Percentiles rank a stretch among this genome's conserved stretches.
Evolutionary conservation across 1,284 basidiomycete species (phyloP).

Genomic region (Agaricales sp.): DNA sequence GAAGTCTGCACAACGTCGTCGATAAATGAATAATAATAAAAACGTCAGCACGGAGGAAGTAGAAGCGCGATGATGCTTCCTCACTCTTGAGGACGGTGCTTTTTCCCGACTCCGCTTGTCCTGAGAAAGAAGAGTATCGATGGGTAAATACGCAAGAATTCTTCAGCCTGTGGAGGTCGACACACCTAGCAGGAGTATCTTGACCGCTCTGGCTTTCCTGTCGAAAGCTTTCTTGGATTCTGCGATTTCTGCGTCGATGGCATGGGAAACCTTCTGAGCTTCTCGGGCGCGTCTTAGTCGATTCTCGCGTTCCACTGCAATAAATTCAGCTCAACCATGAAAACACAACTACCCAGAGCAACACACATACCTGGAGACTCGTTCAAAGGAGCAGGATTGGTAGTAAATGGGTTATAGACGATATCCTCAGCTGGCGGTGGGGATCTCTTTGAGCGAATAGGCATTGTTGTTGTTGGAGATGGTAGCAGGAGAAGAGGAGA

Average conservation of each 20-base stretch:
- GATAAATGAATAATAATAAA: neutral
- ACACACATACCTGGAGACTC: neutral
- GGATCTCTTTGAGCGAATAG: neutral
- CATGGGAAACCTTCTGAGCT: conserved; percentile 31
- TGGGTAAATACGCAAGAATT: neutral
- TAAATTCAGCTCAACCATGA: neutral
- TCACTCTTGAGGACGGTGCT: conserved; percentile 59
- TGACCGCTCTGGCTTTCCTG: conserved; percentile 45
- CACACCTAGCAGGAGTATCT: conserved; percentile 54
- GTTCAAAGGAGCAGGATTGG: neutral
- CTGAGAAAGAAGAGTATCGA: neutral
- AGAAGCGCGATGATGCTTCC: conserved; percentile 1
- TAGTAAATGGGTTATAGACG: neutral
- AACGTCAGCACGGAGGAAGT: neutral
- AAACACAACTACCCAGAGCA: neutral
- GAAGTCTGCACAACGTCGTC: conserved; percentile 36
- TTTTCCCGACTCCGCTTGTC: conserved; percentile 14
- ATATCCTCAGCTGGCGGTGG: neutral
- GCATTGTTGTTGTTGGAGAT: too few species aligned
- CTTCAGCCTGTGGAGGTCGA: conserved; percentile 5
- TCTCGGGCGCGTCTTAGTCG: conserved; percentile 33
- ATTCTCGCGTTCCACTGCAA: conserved; percentile 21
- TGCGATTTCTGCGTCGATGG: conserved; percentile 48
- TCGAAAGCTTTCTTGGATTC: conserved; percentile 41
- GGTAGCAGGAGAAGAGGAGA: too few species aligned